Base-by-base conservation (phyloP, 169 alveolate species). In the Plasmodium vivax region DNA sequence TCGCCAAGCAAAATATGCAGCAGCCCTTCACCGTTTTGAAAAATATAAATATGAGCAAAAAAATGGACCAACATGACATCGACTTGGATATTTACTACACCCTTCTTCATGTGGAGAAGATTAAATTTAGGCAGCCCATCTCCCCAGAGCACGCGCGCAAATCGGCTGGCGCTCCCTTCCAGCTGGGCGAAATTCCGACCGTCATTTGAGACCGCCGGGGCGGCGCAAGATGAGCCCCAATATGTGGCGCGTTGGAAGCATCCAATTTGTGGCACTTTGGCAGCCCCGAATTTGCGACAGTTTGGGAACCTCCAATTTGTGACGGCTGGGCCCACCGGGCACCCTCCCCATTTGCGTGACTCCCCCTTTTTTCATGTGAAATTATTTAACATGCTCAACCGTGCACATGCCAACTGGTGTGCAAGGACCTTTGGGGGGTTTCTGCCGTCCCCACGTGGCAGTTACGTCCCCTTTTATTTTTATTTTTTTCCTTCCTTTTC, bases 161-260 rank as follows among this genome's bases (percentile, higher is more conserved):
- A 68, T 8, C 27, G 1, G 7, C 51, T 7, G n/a, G 12, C 10
- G 45, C 79, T 10, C 84, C 84, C 19, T 90, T 90, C 51, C 84
- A 90, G 36, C 30, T 81, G 51, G 94, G 94, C 1, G 68, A 90
- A 80, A 80, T 90, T 43, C 94, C 94, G 9, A 12, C 94, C 45
- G 68, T 80, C 23, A 90, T 90, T 58, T 90, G 83, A 41, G 12
- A 77, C 58, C n/a, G 41, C 38, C 38, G n/a, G 1, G 12, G 62
- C 3, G 62, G 62, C 19, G 16, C 62, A 51, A 51, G 3, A 47
- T 0, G 9, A 23, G 2, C 27, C 0, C 27, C 62, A 16, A 51
- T 14, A 3, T 38, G 45, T 2, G 45, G 6, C 45, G 2, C 10
- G 0, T 38, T 38, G 45, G 45, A 0, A 38, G 45, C 6, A n/a